Conservation (phyloP, 257 asterid genomes). For the Capsicum baccatum region DNA sequence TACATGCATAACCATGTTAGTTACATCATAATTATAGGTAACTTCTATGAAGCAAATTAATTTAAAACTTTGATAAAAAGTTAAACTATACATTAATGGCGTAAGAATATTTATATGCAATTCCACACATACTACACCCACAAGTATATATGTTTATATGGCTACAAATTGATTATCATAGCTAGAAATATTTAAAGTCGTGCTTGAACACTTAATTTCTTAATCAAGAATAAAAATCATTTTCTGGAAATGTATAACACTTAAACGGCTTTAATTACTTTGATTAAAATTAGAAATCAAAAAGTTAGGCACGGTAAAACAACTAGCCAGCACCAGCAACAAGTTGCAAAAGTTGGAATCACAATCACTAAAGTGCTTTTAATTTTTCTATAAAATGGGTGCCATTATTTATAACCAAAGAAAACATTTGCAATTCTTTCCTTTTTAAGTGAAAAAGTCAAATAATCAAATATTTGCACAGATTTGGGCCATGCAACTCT, state of each 20-base stretch:
- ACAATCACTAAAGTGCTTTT: background rate
- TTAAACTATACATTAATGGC: too few relatives aligned
- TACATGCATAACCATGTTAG: background rate
- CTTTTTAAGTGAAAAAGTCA: background rate
- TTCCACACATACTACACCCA: too few relatives aligned
- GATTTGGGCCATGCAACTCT: conserved; percentile 24
- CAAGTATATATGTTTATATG: too few relatives aligned
- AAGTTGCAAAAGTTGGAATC: conserved; percentile 1
- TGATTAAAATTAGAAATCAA: background rate
- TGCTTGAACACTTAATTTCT: background rate
- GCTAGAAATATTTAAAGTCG: background rate
- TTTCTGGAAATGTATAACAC: background rate
- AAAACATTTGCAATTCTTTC: conserved; percentile 3
- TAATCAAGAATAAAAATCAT: background rate
- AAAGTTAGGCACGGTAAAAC: background rate
- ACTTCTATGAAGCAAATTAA: background rate
- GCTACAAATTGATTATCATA: background rate
- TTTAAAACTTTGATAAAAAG: background rate
- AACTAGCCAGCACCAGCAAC: background rate
- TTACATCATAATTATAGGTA: background rate
- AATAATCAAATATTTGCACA: conserved; percentile 4
- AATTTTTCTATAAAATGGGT: background rate
- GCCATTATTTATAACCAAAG: conserved; percentile 7
- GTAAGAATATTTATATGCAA: too few relatives aligned
- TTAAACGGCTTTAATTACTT: background rate